phyloP scores from a whole-genome alignment of 345 rosid genomes.

The Chamaenerion angustifolium region DNA sequence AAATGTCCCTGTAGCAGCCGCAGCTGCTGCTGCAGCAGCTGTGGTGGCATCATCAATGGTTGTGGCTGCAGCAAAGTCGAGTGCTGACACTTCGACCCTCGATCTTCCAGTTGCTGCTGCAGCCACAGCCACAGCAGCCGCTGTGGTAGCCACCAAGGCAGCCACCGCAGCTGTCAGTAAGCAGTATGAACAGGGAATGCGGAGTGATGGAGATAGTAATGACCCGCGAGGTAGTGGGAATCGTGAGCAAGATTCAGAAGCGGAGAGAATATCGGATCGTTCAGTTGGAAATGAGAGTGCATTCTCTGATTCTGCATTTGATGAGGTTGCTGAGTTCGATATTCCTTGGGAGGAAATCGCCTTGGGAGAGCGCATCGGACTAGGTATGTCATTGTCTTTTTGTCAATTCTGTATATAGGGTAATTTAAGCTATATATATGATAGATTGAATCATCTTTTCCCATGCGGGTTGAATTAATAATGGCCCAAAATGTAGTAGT shows the following conservation, averaged over 20 bases:
- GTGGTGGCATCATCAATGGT: slow-evolving; percentile 96
- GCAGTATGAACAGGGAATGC: slow-evolving; percentile 45
- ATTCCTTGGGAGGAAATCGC: slow-evolving; percentile 79
- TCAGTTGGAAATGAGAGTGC: slow-evolving; percentile 49
- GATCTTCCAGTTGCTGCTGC: slow-evolving; percentile 91
- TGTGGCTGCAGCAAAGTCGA: slow-evolving; percentile 71
- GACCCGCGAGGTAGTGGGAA: slow-evolving; percentile 17
- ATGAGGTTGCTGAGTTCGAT: slow-evolving; percentile 85
- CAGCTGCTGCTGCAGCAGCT: slow-evolving; percentile 82
- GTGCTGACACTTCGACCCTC: slow-evolving; percentile 33
- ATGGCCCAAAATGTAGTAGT: too few species aligned
- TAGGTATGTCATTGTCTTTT: slow-evolving; percentile 71
- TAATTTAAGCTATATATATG: too few species aligned
- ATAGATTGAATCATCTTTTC: too few species aligned
- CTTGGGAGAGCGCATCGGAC: slow-evolving; percentile 93
- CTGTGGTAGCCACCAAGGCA: slow-evolving; percentile 74
- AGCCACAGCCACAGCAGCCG: slow-evolving; percentile 94
- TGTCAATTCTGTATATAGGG: slow-evolving; percentile 3
- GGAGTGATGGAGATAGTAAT: slow-evolving; percentile 38
- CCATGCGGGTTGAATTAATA: too few species aligned
- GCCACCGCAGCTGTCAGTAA: slow-evolving; percentile 68
- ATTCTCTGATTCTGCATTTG: slow-evolving; percentile 50
- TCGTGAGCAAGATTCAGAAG: slow-evolving; percentile 21
- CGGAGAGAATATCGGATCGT: slow-evolving; percentile 49
- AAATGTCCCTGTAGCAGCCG: slow-evolving; percentile 74